phyloP scores from a whole-genome alignment of 2,329 filamentous ascomycete species.

The Neoarthrinium moseri region DNA sequence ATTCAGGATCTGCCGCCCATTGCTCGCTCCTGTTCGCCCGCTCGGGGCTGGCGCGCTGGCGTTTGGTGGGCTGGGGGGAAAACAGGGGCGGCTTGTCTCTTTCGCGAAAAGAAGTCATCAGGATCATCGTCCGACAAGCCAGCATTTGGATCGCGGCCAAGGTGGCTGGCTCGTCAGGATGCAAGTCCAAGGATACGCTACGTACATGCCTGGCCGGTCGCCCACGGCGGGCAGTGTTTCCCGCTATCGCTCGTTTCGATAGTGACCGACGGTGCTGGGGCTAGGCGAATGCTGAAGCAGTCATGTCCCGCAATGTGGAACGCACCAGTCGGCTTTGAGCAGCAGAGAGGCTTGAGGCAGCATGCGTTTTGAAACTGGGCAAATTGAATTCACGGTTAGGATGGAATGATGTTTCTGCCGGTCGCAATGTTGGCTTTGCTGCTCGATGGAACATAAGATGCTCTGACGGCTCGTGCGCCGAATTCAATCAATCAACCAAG shows the following conservation, averaged over 20 bases:
- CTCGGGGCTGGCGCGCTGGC: no score
- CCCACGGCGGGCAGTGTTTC: constrained; percentile 11
- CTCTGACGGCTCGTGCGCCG: no score
- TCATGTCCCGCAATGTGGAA: constrained; percentile 10
- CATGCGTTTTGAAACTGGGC: constrained; percentile 7
- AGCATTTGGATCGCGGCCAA: not conserved
- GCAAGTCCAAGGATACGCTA: constrained; percentile 9
- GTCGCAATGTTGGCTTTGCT: not conserved
- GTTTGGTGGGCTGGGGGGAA: not conserved
- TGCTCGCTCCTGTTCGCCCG: no score
- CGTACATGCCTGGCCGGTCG: constrained; percentile 3
- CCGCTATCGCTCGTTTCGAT: not conserved
- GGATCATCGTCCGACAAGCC: constrained; percentile 5
- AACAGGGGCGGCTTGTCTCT: not conserved
- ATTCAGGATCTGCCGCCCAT: no score
- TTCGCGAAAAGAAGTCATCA: not conserved
- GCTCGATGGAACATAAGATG: not conserved
- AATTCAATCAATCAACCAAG: no score
- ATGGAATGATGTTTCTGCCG: not conserved
- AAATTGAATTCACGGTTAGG: no score
- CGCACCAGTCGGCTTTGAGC: constrained; percentile 6
- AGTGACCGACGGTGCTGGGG: constrained; percentile 4
- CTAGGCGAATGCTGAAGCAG: constrained; percentile 2
- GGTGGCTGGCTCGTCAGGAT: constrained; percentile 7
- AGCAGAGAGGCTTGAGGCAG: constrained; percentile 8